Conservation (phyloP, 2,329 filamentous ascomycete genomes). For the Celoporthe dispersa region DNA sequence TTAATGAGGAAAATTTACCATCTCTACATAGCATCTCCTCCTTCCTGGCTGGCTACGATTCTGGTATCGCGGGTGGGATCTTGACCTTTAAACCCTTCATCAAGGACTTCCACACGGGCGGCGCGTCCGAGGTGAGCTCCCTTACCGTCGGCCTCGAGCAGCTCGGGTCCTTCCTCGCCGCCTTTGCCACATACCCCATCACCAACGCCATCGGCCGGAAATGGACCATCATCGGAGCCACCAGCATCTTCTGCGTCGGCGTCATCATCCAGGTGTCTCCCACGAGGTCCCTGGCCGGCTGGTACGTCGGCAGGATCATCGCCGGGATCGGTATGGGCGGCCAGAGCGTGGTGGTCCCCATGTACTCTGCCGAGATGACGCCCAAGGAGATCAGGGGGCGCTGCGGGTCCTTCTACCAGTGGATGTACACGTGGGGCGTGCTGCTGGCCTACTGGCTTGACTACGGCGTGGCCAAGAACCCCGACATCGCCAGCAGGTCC, state of each 20-base stretch:
- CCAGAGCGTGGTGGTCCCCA: constrained; percentile 18
- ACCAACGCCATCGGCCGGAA: constrained; percentile 47
- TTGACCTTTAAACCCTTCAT: constrained; percentile 45
- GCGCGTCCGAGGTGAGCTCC: constrained; percentile 34
- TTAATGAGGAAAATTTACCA: neutral
- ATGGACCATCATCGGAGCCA: constrained; percentile 45
- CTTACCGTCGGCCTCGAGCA: constrained; percentile 48
- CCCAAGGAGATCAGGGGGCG: constrained; percentile 39
- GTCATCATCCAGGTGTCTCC: constrained; percentile 46
- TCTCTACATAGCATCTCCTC: constrained; percentile 37
- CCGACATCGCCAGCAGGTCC: constrained; percentile 5
- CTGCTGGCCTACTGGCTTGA: constrained; percentile 22
- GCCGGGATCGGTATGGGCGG: constrained; percentile 22
- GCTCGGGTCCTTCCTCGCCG: constrained; percentile 48
- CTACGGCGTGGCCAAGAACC: constrained; percentile 21
- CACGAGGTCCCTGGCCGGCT: constrained; percentile 31
- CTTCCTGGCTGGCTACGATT: constrained; percentile 49
- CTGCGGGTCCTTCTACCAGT: constrained; percentile 23
- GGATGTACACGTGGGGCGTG: constrained; percentile 23
- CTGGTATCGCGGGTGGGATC: constrained; percentile 48
- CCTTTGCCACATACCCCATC: constrained; percentile 49
- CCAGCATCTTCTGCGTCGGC: constrained; percentile 49
- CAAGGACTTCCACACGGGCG: constrained; percentile 43
- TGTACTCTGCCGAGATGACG: constrained; percentile 38
- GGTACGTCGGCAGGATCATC: constrained; percentile 20